A percentile compares a stretch with the other conserved stretches of the same genome.
phyloP scores from a whole-genome alignment of 2,329 filamentous ascomycete genomes.

The Epicoccum sorghinum region DNA sequence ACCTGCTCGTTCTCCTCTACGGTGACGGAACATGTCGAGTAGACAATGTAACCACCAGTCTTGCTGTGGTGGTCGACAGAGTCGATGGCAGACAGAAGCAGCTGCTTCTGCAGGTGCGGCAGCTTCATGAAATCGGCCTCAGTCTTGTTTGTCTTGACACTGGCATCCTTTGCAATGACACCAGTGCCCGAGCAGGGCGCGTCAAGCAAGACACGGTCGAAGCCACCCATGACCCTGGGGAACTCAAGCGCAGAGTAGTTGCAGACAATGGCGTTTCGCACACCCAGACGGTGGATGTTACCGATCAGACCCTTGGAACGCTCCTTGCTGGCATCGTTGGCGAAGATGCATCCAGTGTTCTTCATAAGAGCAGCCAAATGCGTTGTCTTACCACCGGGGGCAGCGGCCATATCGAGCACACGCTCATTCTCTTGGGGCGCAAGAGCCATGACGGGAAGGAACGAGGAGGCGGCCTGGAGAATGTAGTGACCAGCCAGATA shows the following conservation, averaged over 20 bases:
- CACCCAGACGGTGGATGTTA: constrained; percentile 90
- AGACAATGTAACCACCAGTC: constrained; percentile 93
- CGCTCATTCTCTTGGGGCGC: constrained; percentile 93
- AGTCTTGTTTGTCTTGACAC: constrained; percentile 98
- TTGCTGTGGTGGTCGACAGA: constrained; percentile 90
- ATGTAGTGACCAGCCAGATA: constrained; percentile 98
- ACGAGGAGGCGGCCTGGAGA: constrained; percentile 93
- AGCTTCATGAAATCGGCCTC: constrained; percentile 93
- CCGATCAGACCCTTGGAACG: constrained; percentile 97
- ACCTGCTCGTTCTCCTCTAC: constrained; percentile 94
- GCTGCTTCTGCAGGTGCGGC: constrained; percentile 92
- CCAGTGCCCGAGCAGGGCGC: constrained; percentile 96
- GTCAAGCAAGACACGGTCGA: constrained; percentile 92
- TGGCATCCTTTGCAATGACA: constrained; percentile 95
- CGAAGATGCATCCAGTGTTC: constrained; percentile 93
- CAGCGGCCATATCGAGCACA: constrained; percentile 91
- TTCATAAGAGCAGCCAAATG: constrained; percentile 97
- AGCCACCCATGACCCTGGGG: constrained; percentile 91
- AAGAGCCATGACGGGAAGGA: constrained; percentile 96
- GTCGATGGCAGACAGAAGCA: constrained; percentile 91
- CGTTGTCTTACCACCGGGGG: constrained; percentile 94
- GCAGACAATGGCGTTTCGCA: constrained; percentile 92
- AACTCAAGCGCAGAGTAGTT: constrained; percentile 95
- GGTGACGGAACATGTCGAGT: constrained; percentile 94
- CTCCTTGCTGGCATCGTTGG: constrained; percentile 93